phyloP scores from a whole-genome alignment of 805 yeast genomes.

The Ogataea pignaliae region DNA sequence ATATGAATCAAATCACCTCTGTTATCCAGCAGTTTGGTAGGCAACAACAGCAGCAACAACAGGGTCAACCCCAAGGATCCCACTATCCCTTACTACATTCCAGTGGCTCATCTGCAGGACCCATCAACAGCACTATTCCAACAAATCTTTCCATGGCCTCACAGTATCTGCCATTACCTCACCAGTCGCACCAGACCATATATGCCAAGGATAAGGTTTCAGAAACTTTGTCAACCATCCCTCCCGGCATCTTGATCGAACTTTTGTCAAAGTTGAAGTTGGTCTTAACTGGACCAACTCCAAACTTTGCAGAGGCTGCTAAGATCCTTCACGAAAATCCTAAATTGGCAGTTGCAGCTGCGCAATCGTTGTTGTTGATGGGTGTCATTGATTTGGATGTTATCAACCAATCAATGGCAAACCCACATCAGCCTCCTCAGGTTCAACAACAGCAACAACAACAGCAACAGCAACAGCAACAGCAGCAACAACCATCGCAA shows the following conservation, averaged over 20 bases:
- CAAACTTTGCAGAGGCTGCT: conserved; percentile 46
- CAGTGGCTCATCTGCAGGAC: not conserved
- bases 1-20: conserved; percentile 28
- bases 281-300: conserved; percentile 46
- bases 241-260: conserved; percentile 69
- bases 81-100: conserved; percentile 5
- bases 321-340: conserved; percentile 51
- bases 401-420: conserved; percentile 49
- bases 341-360: conserved; percentile 58
- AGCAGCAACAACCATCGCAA: conserved; percentile 9
- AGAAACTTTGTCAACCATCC: conserved; percentile 55
- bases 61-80: conserved; percentile 9
- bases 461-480: conserved; percentile 12
- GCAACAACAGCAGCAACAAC: conserved; percentile 14
- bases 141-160: conserved; percentile 50
- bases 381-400: conserved; percentile 68
- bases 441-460: conserved; percentile 9
- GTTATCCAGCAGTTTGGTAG: conserved; percentile 27
- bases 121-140: conserved; percentile 33
- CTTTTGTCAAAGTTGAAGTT: conserved; percentile 62
- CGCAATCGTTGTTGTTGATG: conserved; percentile 73
- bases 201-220: conserved; percentile 54
- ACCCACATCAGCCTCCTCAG: conserved; percentile 1
- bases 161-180: conserved; percentile 48
- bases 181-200: conserved; percentile 26